phyloP scores from a whole-genome alignment of 805 yeast species.

The Grigorovia humatica region DNA sequence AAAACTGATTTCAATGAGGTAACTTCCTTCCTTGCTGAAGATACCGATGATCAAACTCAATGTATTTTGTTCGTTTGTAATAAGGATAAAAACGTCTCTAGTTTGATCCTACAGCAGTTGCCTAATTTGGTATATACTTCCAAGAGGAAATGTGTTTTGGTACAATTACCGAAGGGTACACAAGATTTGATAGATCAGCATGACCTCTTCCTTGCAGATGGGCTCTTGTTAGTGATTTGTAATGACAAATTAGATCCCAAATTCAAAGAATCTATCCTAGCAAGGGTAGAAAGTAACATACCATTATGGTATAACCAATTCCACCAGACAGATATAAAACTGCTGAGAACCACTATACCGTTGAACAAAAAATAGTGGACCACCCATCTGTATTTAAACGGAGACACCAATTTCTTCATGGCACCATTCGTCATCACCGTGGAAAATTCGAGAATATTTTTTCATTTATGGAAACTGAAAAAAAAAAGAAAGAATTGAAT shows the following conservation, averaged over 20 bases:
- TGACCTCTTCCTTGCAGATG: constrained; percentile 8
- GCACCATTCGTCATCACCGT: background rate
- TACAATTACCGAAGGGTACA: constrained; percentile 48
- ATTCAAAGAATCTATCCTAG: constrained; percentile 13
- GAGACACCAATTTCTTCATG: background rate
- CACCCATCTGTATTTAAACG: background rate
- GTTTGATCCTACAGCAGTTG: constrained; percentile 42
- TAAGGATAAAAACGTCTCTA: constrained; percentile 38
- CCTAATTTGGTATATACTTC: constrained; percentile 44
- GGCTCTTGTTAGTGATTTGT: constrained; percentile 17
- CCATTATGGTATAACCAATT: constrained; percentile 24
- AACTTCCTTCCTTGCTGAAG: constrained; percentile 36
- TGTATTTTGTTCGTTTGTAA: constrained; percentile 47
- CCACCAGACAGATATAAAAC: constrained; percentile 11
- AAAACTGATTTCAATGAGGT: constrained; percentile 40
- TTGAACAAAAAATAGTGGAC: background rate
- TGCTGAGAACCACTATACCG: constrained; percentile 18
- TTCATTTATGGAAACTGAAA: background rate
- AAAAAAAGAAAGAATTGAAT: background rate
- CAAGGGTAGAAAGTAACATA: constrained; percentile 8
- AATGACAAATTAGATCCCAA: constrained; percentile 13
- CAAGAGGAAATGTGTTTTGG: constrained; percentile 35
- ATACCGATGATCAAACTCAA: constrained; percentile 22
- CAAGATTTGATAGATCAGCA: constrained; percentile 7
- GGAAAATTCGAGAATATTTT: background rate